A percentile compares a stretch with the other conserved stretches of the same genome.
Conservation (phyloP, 768 basidiomycete genomes). For the Lactarius indigo region DNA sequence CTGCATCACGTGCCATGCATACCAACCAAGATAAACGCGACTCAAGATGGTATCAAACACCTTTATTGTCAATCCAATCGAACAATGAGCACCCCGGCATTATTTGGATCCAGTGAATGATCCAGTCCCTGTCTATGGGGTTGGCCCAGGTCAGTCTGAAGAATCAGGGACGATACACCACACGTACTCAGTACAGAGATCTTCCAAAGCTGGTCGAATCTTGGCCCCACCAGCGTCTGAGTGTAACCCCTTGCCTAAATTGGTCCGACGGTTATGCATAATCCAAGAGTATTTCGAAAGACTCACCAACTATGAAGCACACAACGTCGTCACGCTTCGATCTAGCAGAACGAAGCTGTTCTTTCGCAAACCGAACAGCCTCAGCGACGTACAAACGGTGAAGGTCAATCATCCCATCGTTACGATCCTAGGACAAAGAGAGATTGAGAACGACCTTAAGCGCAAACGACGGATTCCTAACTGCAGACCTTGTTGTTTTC, state of each 20-base stretch:
- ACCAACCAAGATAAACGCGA: too few relatives aligned
- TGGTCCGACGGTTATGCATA: neutral
- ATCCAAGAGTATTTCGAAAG: neutral
- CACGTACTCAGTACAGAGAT: constrained; percentile 7
- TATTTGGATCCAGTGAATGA: neutral
- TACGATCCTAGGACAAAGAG: neutral
- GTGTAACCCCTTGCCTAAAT: constrained; percentile 10
- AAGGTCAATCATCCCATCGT: constrained; percentile 7
- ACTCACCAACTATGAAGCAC: constrained; percentile 18
- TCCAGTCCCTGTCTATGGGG: neutral
- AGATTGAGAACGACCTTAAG: neutral
- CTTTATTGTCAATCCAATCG: neutral
- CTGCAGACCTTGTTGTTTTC: constrained; percentile 17
- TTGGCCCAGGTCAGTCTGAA: neutral
- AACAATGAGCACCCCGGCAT: constrained; percentile 13
- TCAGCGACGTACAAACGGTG: constrained; percentile 12
- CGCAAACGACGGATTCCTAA: neutral
- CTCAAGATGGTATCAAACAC: neutral
- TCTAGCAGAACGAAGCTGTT: neutral
- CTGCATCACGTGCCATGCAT: too few relatives aligned
- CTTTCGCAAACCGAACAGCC: constrained; percentile 3
- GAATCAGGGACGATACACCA: neutral
- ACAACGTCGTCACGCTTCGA: neutral
- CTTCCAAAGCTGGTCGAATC: constrained; percentile 14
- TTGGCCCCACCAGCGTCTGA: constrained; percentile 3